Conservation (phyloP, 805 yeast species). For the Ogataea naganishii region DNA sequence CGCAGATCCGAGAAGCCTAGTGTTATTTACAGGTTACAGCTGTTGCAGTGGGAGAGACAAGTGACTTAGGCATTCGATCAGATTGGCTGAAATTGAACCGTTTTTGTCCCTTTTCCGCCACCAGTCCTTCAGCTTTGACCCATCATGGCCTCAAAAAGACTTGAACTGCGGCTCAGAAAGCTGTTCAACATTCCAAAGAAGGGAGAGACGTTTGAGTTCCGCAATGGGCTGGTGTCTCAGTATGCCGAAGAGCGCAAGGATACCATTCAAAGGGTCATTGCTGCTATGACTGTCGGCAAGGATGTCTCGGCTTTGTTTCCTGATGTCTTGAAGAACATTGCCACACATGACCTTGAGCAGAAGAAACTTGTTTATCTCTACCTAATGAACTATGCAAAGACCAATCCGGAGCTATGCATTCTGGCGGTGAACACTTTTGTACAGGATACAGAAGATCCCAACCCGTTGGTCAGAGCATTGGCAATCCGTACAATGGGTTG, state of each 20-base stretch:
- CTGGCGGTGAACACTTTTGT: conserved; percentile 97
- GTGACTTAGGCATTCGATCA: no score
- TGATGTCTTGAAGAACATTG: conserved; percentile 90
- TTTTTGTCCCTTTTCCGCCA: no score
- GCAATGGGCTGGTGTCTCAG: conserved; percentile 86
- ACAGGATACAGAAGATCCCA: conserved; percentile 90
- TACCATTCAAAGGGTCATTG: conserved; percentile 92
- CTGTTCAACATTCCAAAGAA: conserved; percentile 51
- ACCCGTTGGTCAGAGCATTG: conserved; percentile 89
- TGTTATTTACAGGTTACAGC: no score
- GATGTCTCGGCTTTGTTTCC: conserved; percentile 94
- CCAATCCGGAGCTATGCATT: conserved; percentile 92
- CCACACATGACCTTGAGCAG: conserved; percentile 93
- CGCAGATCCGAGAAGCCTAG: no score
- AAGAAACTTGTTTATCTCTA: conserved; percentile 92
- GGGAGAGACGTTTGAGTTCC: conserved; percentile 83
- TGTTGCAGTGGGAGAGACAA: no score
- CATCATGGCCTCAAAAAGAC: conserved; percentile 15
- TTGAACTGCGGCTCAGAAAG: conserved; percentile 45
- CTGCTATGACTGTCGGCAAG: conserved; percentile 97
- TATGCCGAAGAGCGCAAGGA: conserved; percentile 93
- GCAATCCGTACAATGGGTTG: conserved; percentile 99
- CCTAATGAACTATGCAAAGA: conserved; percentile 94
- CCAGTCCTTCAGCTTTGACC: no score
- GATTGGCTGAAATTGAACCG: no score